Conservation (phyloP, 2,329 filamentous ascomycete species). For the Aureobasidium sp. region DNA sequence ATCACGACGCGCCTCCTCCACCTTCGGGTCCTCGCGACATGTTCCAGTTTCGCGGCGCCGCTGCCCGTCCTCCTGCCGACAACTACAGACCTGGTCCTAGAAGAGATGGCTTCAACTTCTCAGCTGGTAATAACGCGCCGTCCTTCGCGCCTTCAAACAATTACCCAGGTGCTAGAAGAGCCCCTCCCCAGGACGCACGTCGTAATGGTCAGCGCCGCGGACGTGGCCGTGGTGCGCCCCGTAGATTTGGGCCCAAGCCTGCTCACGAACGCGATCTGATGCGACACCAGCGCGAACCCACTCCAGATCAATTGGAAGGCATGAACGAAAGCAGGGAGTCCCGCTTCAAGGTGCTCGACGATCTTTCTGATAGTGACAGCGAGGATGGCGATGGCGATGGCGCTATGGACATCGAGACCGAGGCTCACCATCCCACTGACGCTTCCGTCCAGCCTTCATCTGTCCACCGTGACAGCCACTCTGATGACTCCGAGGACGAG, state of each 20-base stretch:
- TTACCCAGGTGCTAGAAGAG: conserved; percentile 7
- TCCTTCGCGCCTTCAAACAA: conserved; percentile 5
- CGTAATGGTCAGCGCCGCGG: background rate
- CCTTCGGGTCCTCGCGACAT: conserved; percentile 8
- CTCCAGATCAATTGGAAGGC: conserved; percentile 37
- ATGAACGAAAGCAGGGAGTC: conserved; percentile 30
- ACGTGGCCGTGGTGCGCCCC: background rate
- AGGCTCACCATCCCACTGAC: background rate
- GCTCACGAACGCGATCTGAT: conserved; percentile 38
- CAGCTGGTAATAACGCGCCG: conserved; percentile 6
- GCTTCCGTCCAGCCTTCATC: background rate
- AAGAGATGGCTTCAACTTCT: conserved; percentile 12
- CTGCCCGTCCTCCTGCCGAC: background rate
- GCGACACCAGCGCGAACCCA: conserved; percentile 30
- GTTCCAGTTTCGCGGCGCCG: conserved; percentile 14
- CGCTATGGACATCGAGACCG: conserved; percentile 16
- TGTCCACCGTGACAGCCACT: conserved; percentile 2
- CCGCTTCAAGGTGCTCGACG: conserved; percentile 32
- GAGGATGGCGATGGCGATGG: conserved; percentile 25
- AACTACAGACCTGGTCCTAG: conserved; percentile 4
- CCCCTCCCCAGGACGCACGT: background rate
- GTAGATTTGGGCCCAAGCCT: conserved; percentile 21
- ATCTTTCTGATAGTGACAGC: conserved; percentile 32
- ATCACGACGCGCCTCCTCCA: conserved; percentile 7
- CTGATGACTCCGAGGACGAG: conserved; percentile 17